Conservation (phyloP, 768 basidiomycete species). For the Lepiota venenata region DNA sequence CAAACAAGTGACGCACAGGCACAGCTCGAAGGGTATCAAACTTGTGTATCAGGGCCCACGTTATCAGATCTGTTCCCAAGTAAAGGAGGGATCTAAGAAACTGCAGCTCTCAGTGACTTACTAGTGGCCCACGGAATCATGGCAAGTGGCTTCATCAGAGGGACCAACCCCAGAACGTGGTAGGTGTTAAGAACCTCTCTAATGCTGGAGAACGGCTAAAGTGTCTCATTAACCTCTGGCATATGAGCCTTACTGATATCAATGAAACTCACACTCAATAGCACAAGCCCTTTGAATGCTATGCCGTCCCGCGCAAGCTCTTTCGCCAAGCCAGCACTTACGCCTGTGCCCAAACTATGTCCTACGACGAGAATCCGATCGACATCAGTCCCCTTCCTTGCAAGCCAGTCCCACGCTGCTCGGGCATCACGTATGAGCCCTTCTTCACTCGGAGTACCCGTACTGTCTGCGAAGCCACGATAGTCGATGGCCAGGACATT, state of each 20-base stretch:
- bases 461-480: constrained; percentile 88
- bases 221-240: not conserved
- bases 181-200: constrained; percentile 67
- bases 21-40: constrained; percentile 66
- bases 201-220: constrained; percentile 59
- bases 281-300: constrained; percentile 41
- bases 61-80: constrained; percentile 41
- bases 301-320: constrained; percentile 42
- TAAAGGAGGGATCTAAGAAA: constrained; percentile 14
- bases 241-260: constrained; percentile 36
- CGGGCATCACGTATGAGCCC: constrained; percentile 74
- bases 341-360: constrained; percentile 88
- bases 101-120: constrained; percentile 33
- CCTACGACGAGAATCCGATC: constrained; percentile 73
- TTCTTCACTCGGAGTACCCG: constrained; percentile 69
- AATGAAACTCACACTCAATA: constrained; percentile 38
- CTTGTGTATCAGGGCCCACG: constrained; percentile 40
- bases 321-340: constrained; percentile 51
- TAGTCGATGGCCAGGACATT: constrained; percentile 91
- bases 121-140: constrained; percentile 61
- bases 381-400: constrained; percentile 50
- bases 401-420: constrained; percentile 79
- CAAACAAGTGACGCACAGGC: constrained; percentile 38
- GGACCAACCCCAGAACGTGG: constrained; percentile 59
- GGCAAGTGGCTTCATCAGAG: constrained; percentile 69